phyloP scores from a whole-genome alignment of 2,329 filamentous ascomycete genomes.

The Coleophoma eucalyptorum region DNA sequence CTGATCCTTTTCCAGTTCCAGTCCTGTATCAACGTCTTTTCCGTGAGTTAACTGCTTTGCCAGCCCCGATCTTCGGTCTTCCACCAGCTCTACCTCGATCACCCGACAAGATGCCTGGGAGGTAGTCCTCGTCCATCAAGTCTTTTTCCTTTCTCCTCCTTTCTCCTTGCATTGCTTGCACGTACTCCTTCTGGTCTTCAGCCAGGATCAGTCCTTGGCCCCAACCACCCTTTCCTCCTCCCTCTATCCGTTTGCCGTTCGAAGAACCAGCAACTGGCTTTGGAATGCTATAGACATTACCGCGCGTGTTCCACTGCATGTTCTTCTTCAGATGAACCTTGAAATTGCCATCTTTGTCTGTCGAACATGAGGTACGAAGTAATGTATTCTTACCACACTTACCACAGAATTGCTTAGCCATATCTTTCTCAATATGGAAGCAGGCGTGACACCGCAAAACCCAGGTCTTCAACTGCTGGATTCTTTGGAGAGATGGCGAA shows the following conservation, averaged over 20 bases:
- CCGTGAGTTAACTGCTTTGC: conserved; percentile 79
- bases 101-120: conserved; percentile 81
- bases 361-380: conserved; percentile 81
- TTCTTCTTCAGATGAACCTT: conserved; percentile 86
- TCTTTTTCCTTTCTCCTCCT: conserved; percentile 69
- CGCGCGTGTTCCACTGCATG: conserved; percentile 93
- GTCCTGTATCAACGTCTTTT: conserved; percentile 44
- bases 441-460: conserved; percentile 91
- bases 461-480: conserved; percentile 83
- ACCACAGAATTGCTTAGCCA: conserved; percentile 87
- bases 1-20: conserved; percentile 3
- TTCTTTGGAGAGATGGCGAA: conserved; percentile 72
- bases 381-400: conserved; percentile 86
- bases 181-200: conserved; percentile 95
- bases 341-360: conserved; percentile 76
- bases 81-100: conserved; percentile 63
- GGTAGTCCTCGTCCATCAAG: conserved; percentile 91
- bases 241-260: conserved; percentile 65
- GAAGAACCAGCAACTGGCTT: conserved; percentile 81
- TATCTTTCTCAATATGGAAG: conserved; percentile 80
- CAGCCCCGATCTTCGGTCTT: conserved; percentile 77
- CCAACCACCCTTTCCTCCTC: conserved; percentile 84
- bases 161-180: conserved; percentile 58
- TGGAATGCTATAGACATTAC: conserved; percentile 88
- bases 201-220: conserved; percentile 78